A percentile compares a stretch with the other conserved stretches of the same genome.
Conservation (phyloP, 306 rosid genomes). For the Prunus campanulata region DNA sequence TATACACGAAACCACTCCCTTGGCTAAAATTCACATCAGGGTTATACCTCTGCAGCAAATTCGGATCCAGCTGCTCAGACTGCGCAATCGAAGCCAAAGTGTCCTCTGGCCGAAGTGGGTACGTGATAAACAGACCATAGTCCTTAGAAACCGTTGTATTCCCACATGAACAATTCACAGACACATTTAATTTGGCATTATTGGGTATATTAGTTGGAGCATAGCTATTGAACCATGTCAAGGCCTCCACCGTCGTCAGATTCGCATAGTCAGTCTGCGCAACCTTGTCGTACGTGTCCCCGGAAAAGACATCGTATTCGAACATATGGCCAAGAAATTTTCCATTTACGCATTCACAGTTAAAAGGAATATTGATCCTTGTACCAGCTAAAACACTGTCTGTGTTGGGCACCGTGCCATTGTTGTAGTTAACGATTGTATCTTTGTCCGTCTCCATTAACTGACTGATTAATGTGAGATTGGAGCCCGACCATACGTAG, state of each 20-base stretch:
- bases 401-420: conserved; percentile 8
- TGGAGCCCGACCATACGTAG: background rate
- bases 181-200: conserved; percentile 37
- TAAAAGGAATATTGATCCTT: conserved; percentile 49
- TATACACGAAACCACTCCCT: conserved; percentile 45
- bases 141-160: conserved; percentile 38
- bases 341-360: conserved; percentile 49
- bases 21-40: conserved; percentile 43
- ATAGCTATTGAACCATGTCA: conserved; percentile 43
- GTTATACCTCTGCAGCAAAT: conserved; percentile 54
- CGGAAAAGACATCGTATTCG: conserved; percentile 26
- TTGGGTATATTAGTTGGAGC: conserved; percentile 15
- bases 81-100: conserved; percentile 26
- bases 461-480: background rate
- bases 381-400: background rate
- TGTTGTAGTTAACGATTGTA: conserved; percentile 31
- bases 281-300: conserved; percentile 43
- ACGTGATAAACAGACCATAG: conserved; percentile 68
- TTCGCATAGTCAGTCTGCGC: conserved; percentile 36
- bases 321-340: conserved; percentile 63
- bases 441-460: conserved; percentile 9
- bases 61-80: background rate
- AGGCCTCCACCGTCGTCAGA: conserved; percentile 46
- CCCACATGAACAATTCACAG: conserved; percentile 72
- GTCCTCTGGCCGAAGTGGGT: conserved; percentile 46